These are phyloP conservation scores for Pseudogymnoascus destructans DNA, from an alignment of 2,329 filamentous ascomycete genomes.

Conservation along the genomic window DNA sequence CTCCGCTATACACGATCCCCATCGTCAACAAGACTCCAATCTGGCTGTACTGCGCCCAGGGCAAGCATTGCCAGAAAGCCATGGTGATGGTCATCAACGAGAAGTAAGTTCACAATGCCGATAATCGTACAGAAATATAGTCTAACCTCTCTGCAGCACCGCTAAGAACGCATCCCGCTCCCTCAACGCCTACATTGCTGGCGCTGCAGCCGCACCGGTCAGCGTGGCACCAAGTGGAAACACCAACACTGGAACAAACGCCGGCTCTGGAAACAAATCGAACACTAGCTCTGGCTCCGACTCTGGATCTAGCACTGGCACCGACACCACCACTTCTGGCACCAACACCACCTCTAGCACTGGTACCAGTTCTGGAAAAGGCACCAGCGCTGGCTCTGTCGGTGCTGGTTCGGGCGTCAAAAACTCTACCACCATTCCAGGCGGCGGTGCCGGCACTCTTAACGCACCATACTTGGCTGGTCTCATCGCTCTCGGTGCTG, in stretches of 20 bases:
- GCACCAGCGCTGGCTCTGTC: not conserved
- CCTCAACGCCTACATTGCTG: conserved; percentile 29
- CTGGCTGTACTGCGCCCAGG: conserved; percentile 70
- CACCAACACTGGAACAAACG: conserved; percentile 13
- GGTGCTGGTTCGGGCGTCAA: not conserved
- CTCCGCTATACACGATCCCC: conserved; percentile 58
- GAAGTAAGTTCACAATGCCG: conserved; percentile 33
- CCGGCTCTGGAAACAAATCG: conserved; percentile 1
- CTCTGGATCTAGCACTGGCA: conserved; percentile 10
- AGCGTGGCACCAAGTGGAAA: conserved; percentile 30
- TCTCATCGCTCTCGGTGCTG: not conserved
- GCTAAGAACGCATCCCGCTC: conserved; percentile 39
- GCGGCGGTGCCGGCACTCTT: not conserved
- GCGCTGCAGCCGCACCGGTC: conserved; percentile 29
- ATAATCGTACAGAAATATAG: conserved; percentile 25
- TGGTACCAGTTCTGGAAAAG: not conserved
- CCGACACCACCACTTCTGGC: not conserved
- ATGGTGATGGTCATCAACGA: conserved; percentile 34
- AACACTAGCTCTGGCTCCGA: conserved; percentile 10
- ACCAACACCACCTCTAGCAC: not conserved
- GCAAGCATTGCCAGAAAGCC: conserved; percentile 51
- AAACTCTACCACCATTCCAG: not conserved
- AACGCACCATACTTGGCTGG: not conserved
- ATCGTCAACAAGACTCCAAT: conserved; percentile 57
- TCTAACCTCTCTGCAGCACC: conserved; percentile 14